Evolutionary conservation across 2,329 filamentous ascomycete species (phyloP).

Genomic region (Verticillium zaregamsianum): DNA sequence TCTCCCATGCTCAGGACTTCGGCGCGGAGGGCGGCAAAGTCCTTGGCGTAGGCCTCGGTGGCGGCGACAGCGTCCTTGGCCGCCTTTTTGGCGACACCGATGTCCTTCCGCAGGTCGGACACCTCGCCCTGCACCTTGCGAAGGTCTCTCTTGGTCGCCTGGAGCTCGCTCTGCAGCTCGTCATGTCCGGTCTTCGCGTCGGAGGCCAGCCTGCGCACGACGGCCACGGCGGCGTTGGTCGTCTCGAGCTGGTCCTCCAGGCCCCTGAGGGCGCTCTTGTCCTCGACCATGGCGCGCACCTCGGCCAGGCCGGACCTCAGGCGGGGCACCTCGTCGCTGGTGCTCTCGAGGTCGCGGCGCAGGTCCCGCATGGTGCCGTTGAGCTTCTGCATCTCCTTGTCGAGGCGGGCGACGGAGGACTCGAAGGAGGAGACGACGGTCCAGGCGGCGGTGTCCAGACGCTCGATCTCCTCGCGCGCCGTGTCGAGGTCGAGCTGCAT

Average conservation of each 20-base stretch:
- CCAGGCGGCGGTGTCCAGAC: slow-evolving; percentile 30
- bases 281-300: slow-evolving; percentile 7
- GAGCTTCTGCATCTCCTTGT: slow-evolving; percentile 27
- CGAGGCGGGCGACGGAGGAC: slow-evolving; percentile 26
- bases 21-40: slow-evolving; percentile 24
- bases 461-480: slow-evolving; percentile 29
- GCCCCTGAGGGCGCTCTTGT: slow-evolving; percentile 10
- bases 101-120: slow-evolving; percentile 16
- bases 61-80: slow-evolving; percentile 18
- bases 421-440: slow-evolving; percentile 32
- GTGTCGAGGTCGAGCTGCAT: slow-evolving; percentile 27
- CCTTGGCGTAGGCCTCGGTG: slow-evolving; percentile 21
- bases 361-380: slow-evolving; percentile 22
- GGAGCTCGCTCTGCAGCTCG: slow-evolving; percentile 17
- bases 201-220: slow-evolving; percentile 13
- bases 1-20: slow-evolving; percentile 27
- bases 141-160: slow-evolving; percentile 17
- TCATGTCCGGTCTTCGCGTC: slow-evolving; percentile 12
- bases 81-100: slow-evolving; percentile 17
- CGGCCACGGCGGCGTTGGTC: slow-evolving; percentile 14
- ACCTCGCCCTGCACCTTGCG: slow-evolving; percentile 16
- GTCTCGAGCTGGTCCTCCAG: slow-evolving; percentile 19
- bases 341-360: slow-evolving; percentile 16
- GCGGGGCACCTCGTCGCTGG: slow-evolving; percentile 20
- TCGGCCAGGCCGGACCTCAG: slow-evolving; percentile 20